Percentiles rank a stretch among this genome's conserved stretches.
Evolutionary conservation across 345 rosid genomes (phyloP).

Genomic region (Euphorbia pulcherrima): DNA sequence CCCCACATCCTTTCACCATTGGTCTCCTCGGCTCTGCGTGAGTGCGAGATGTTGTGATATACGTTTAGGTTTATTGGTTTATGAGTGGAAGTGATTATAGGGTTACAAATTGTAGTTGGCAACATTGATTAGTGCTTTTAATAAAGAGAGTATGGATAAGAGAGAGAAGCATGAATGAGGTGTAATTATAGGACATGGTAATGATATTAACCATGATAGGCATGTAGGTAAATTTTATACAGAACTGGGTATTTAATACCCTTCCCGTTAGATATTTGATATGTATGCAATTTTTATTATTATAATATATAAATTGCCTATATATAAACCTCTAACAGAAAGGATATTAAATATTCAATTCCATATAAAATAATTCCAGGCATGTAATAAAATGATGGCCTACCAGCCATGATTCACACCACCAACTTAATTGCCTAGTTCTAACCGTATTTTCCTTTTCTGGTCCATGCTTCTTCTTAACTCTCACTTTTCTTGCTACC

Average conservation of each 20-base stretch:
- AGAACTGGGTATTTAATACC: too few species aligned
- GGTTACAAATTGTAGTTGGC: background rate
- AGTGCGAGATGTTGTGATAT: too few species aligned
- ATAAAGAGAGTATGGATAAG: background rate
- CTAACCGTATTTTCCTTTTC: conserved; percentile 2
- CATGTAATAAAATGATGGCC: conserved; percentile 8
- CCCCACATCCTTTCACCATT: too few species aligned
- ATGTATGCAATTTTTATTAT: too few species aligned
- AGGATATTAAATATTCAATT: too few species aligned
- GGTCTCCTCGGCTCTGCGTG: too few species aligned
- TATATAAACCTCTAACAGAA: too few species aligned
- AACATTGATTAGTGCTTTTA: background rate
- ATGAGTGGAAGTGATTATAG: background rate
- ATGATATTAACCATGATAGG: conserved; percentile 22
- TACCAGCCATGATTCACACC: conserved; percentile 13
- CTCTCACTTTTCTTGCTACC: conserved; percentile 8
- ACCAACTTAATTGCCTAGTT: conserved; percentile 7
- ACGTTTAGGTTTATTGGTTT: background rate
- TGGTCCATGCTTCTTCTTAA: background rate
- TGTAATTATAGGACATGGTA: conserved; percentile 19
- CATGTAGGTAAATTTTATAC: background rate
- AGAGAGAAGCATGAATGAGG: conserved; percentile 3
- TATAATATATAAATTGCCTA: too few species aligned
- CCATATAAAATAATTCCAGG: too few species aligned
- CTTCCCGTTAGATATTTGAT: too few species aligned